A percentile compares a stretch with the other conserved stretches of the same genome.
Conservation (phyloP, 1,139 yeast species). For the Candida smagusa region DNA sequence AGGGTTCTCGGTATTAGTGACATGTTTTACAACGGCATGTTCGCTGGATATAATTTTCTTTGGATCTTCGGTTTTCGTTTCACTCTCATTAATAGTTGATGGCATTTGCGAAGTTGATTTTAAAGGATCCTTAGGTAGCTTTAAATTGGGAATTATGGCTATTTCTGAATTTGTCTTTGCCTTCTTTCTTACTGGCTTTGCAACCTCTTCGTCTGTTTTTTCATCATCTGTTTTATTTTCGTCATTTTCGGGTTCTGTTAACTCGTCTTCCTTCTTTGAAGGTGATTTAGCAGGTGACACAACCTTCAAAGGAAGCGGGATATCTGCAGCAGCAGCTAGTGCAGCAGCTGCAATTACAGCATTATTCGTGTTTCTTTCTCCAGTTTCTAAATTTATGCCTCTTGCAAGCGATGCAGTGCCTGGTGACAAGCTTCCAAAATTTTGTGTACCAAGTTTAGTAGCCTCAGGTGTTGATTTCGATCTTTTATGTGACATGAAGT, state of each 20-base stretch:
- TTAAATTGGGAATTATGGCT: not conserved
- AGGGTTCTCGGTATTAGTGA: no score
- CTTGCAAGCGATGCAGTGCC: constrained; percentile 32
- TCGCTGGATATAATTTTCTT: no score
- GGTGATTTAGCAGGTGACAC: constrained; percentile 7
- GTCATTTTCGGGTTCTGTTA: constrained; percentile 18
- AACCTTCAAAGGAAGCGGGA: constrained; percentile 50
- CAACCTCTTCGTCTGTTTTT: constrained; percentile 17
- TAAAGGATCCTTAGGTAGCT: not conserved
- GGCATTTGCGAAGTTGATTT: no score
- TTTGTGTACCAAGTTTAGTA: constrained; percentile 2
- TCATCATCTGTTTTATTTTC: constrained; percentile 15
- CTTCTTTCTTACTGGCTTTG: constrained; percentile 1
- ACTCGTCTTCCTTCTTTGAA: constrained; percentile 10
- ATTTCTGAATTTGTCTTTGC: not conserved
- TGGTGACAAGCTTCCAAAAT: constrained; percentile 2
- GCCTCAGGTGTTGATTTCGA: constrained; percentile 23
- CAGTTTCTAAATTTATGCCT: constrained; percentile 37
- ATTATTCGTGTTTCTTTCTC: constrained; percentile 39
- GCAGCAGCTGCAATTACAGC: constrained; percentile 72
- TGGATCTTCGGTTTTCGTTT: no score
- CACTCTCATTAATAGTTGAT: no score
- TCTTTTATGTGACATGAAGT: constrained; percentile 21
- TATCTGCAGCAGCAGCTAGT: constrained; percentile 67
- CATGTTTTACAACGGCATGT: no score